Base-by-base conservation (phyloP, 2,329 filamentous ascomycete species). In the Rutstroemia sp. region DNA sequence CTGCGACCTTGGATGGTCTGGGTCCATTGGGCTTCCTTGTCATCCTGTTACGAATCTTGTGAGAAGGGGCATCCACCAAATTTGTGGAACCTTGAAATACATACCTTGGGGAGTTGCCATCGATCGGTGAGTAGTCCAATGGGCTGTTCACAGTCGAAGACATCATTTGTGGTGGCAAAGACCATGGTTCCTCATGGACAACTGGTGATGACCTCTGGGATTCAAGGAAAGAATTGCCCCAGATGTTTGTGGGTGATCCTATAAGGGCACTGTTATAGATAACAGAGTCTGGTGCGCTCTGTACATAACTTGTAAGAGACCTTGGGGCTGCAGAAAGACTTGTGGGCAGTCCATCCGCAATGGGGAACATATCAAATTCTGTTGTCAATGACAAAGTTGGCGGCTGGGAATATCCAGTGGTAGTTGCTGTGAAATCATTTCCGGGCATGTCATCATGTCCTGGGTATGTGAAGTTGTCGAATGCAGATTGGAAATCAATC, bases 101-200 rank as follows among this genome's bases (percentile, higher is more conserved):
- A 61, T 67, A 69, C 62, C 61, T 67, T n/a, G 67, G 67, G 50
- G 67, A 69, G 46, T 63, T 46, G 49, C 58, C 59, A 62, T 65
- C 65, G 41, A 66, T 47, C 48, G 66, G 63, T 12, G 65, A 66
- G 58, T 66, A 65, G n/a, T 66, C 61, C 46, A 64, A 59, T 42
- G 68, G 66, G 59, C 63, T 66, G 41, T 62, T 65, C 25, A 60
- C 61, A 51, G 58, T 45, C 25, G 63, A 60, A 48, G 59, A 59
- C 57, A 64, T 63, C 49, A 67, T 60, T 49, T 60, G 61, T 49
- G 57, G 44, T 42, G 60, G 54, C 21, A 66, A 42, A n/a, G 60
- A 30, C 65, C 65, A 68, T 14, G 57, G 41, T 47, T 60, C 56
- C 37, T 65, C 65, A 21, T 19, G 12, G 62, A 54, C 38, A 14